Percentiles rank a stretch among this genome's conserved stretches.
These are phyloP conservation scores for Eutrema japonicum DNA, from an alignment of 345 rosid species.

Conservation along the genomic window DNA sequence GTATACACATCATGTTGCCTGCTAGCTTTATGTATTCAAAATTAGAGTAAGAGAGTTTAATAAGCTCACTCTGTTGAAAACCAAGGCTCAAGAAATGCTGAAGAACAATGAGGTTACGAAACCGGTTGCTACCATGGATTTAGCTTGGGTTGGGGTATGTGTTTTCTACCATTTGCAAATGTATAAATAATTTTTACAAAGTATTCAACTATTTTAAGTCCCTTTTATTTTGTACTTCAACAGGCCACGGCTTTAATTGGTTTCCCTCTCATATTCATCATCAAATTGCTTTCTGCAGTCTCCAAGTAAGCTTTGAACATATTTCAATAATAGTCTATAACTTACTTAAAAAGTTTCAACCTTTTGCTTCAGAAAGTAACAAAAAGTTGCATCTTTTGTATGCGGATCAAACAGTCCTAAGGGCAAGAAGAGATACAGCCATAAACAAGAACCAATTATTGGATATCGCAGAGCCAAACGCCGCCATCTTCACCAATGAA, in stretches of 20 bases:
- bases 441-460: slow-evolving; percentile 21
- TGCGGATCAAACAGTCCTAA: slow-evolving; percentile 32
- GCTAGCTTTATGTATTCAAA: background rate
- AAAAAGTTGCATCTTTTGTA: background rate
- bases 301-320: slow-evolving; percentile 46
- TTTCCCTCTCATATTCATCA: slow-evolving; percentile 49
- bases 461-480: slow-evolving; percentile 44
- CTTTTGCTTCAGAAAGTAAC: slow-evolving; percentile 11
- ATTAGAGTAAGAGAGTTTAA: background rate
- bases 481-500: slow-evolving; percentile 33
- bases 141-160: slow-evolving; percentile 59
- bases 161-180: background rate
- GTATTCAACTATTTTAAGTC: background rate
- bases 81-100: slow-evolving; percentile 51
- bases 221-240: background rate
- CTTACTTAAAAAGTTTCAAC: background rate
- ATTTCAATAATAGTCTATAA: background rate
- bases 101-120: slow-evolving; percentile 50
- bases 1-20: slow-evolving; percentile 20
- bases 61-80: slow-evolving; percentile 18
- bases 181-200: background rate
- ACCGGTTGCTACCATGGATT: slow-evolving; percentile 51
- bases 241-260: slow-evolving; percentile 50
- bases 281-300: slow-evolving; percentile 47
- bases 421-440: slow-evolving; percentile 26